Base-by-base conservation (phyloP, 208 protist genomes). In the Trypanosoma lewisi region DNA sequence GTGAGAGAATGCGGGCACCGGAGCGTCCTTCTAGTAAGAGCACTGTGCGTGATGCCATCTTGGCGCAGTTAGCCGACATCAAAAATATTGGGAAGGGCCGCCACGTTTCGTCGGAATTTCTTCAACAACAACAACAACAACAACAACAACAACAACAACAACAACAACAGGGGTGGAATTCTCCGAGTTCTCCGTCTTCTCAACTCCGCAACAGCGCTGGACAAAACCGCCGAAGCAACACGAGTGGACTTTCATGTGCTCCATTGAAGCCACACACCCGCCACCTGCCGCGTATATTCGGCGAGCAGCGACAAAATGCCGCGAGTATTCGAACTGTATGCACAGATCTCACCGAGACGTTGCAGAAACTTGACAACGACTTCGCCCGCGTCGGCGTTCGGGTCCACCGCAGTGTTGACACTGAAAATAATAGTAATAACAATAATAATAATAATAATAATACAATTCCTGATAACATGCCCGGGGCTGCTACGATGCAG, bases 271-370 rank as follows among this genome's bases (percentile, higher is more conserved):
- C 77, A 6, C 64, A 56, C 25, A 77, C 66, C 19, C 70, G 80
- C 19, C 73, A 71, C 0, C 67, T 88, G 9, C 82, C 85, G 2
- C 50, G 70, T 2, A 59, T 82, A 11, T 92, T 92, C 45, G 39
- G 30, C 0, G 80, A 92, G 58, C 80, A 87, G 49, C 63, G 71
- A 36, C 49, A 56, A 17, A 69, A 69, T 11, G 21, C 69, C 19
- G 37, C 39, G 27, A 53, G 49, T 5, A 74, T 86, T 37, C 77
- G 81, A 11, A 19, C 11, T 14, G 41, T 70, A 5, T 56, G 80
- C 28, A 50, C 23, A 0, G 58, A 63, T 33, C 42, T 88, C 25
- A 57, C 63, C 36, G 31, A 54, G 7, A 85, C 75, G 3, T 62
- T 91, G 28, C 47, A 56, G 14, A 25, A 65, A 19, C 70, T 91